These are phyloP conservation scores for Hypoxylon trugodes DNA, from an alignment of 495 filamentous ascomycete genomes.

Conservation along the genomic window DNA sequence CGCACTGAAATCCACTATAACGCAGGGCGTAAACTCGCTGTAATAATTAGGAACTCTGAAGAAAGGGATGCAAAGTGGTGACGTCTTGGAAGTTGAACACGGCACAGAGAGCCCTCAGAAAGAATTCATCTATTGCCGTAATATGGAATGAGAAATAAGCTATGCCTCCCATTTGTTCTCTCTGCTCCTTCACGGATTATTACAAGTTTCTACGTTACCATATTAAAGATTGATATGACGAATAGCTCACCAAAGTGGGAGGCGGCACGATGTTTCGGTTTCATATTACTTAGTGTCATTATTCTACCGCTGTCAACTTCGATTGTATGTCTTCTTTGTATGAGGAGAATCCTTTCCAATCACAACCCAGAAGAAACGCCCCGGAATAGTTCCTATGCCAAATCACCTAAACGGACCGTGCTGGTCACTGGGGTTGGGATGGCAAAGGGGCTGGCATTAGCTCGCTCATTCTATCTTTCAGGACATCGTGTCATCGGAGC, in stretches of 20 bases:
- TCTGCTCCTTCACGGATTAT: too few relatives aligned
- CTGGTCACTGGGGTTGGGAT: slow-evolving; percentile 78
- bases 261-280: slow-evolving; percentile 55
- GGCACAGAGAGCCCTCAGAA: neutral
- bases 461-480: slow-evolving; percentile 70
- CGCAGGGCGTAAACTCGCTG: neutral
- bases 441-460: slow-evolving; percentile 70
- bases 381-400: neutral
- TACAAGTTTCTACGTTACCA: too few relatives aligned
- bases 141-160: too few relatives aligned
- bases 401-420: slow-evolving; percentile 66
- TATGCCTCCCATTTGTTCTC: too few relatives aligned
- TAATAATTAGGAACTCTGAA: neutral
- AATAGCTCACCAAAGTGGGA: slow-evolving; percentile 35
- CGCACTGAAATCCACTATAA: neutral
- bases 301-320: slow-evolving; percentile 54
- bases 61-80: slow-evolving; percentile 1
- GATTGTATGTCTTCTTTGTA: slow-evolving; percentile 2
- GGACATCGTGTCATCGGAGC: slow-evolving; percentile 78
- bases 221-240: neutral
- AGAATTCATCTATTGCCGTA: too few relatives aligned
- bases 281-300: slow-evolving; percentile 60
- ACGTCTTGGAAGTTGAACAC: slow-evolving; percentile 10
- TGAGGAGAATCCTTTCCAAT: neutral
- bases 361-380: neutral